Conservation (phyloP, 192 early-diverging fungal genomes). For the Coemansia sp. region DNA sequence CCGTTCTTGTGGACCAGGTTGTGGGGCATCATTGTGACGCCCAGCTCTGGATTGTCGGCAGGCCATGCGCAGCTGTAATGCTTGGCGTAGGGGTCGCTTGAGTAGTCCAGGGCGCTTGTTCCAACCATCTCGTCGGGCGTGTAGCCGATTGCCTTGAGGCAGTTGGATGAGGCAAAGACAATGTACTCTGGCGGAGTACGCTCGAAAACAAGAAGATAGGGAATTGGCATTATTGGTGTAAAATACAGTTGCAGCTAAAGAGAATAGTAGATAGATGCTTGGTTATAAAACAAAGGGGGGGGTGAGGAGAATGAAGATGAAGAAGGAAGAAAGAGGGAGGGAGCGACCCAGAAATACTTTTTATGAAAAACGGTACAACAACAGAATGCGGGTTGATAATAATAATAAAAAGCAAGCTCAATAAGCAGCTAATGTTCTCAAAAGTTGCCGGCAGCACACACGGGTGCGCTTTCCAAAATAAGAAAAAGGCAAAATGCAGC, state of each 20-base stretch:
- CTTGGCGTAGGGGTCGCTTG: slow-evolving; percentile 37
- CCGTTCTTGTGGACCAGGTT: slow-evolving; percentile 32
- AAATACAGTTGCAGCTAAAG: not conserved
- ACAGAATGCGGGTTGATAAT: no score
- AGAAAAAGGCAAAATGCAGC: no score
- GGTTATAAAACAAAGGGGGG: not conserved
- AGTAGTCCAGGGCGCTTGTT: slow-evolving; percentile 39
- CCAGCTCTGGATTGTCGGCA: slow-evolving; percentile 46
- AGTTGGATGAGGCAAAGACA: slow-evolving; percentile 41
- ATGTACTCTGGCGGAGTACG: slow-evolving; percentile 35
- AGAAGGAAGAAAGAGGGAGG: not conserved
- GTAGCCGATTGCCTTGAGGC: slow-evolving; percentile 33
- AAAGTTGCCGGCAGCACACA: no score
- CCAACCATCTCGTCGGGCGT: slow-evolving; percentile 45
- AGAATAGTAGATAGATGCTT: not conserved
- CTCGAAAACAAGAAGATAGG: slow-evolving; percentile 41
- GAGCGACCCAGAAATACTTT: not conserved
- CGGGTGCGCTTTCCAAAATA: no score
- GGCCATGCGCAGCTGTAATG: slow-evolving; percentile 55
- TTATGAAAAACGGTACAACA: no score
- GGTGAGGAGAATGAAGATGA: not conserved
- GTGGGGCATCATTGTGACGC: slow-evolving; percentile 48
- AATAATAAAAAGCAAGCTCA: no score
- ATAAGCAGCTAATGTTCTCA: no score
- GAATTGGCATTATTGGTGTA: slow-evolving; percentile 27